A percentile compares a stretch with the other conserved stretches of the same genome.
phyloP scores from a whole-genome alignment of 768 basidiomycete genomes.

The Lenzites betulinus region DNA sequence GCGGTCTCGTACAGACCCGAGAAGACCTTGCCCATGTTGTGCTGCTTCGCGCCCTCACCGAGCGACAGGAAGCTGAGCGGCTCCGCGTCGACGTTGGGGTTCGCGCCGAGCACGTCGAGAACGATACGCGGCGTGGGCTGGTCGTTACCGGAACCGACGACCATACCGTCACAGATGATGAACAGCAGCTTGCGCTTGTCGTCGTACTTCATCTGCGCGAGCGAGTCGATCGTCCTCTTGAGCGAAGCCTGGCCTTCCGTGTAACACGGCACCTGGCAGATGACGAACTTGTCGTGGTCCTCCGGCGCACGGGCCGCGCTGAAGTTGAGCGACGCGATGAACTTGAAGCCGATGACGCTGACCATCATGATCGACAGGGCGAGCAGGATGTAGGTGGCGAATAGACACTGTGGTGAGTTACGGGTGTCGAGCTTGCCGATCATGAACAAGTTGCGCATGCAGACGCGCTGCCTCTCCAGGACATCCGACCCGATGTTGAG shows the following conservation, averaged over 20 bases:
- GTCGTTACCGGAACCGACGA: constrained; percentile 96
- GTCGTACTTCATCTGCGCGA: constrained; percentile 94
- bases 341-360: constrained; percentile 93
- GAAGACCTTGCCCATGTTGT: constrained; percentile 98
- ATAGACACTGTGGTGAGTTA: constrained; percentile 87
- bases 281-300: constrained; percentile 95
- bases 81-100: constrained; percentile 91
- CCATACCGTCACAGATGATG: constrained; percentile 97
- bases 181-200: constrained; percentile 96
- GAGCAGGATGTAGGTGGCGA: constrained; percentile 89
- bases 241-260: constrained; percentile 92
- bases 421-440: constrained; percentile 92
- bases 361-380: constrained; percentile 92
- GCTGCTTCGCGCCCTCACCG: constrained; percentile 93
- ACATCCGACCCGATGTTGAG: constrained; percentile 61
- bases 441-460: constrained; percentile 91
- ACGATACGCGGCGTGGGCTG: constrained; percentile 95
- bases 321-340: constrained; percentile 88
- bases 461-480: constrained; percentile 76
- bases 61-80: constrained; percentile 92
- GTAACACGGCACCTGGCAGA: constrained; percentile 98
- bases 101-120: constrained; percentile 93
- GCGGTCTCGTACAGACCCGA: constrained; percentile 92
- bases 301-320: constrained; percentile 79
- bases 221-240: constrained; percentile 86